A percentile compares a stretch with the other conserved stretches of the same genome.
These are phyloP conservation scores for Kluyveromyces sp. DNA, from an alignment of 1,139 yeast genomes.

Conservation along the genomic window DNA sequence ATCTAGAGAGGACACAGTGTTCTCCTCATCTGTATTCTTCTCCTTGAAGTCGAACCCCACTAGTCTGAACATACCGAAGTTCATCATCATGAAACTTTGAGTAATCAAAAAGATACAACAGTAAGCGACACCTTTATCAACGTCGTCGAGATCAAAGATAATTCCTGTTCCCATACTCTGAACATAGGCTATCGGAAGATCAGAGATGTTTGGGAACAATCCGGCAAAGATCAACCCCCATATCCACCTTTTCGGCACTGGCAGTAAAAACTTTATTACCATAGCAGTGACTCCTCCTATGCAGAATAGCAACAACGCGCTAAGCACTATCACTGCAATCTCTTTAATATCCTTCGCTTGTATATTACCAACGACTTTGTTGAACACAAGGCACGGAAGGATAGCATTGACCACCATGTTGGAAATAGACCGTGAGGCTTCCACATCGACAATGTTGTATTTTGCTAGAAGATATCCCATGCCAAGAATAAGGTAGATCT, in stretches of 20 bases:
- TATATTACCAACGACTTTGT: constrained; percentile 64
- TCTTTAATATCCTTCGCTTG: constrained; percentile 66
- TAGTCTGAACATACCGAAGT: constrained; percentile 64
- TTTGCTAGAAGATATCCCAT: constrained; percentile 65
- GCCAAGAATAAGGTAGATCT: constrained; percentile 69
- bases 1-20: neutral
- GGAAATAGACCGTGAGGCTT: constrained; percentile 68
- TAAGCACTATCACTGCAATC: constrained; percentile 64
- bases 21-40: constrained; percentile 14
- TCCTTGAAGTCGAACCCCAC: constrained; percentile 64
- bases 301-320: constrained; percentile 56
- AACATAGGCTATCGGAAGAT: constrained; percentile 82
- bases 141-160: constrained; percentile 48
- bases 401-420: constrained; percentile 65
- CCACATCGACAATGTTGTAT: constrained; percentile 60
- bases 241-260: constrained; percentile 64
- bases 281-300: constrained; percentile 39
- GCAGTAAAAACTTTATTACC: constrained; percentile 33
- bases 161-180: constrained; percentile 70
- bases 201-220: constrained; percentile 72
- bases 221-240: constrained; percentile 77
- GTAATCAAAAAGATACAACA: constrained; percentile 68
- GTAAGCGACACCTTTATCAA: constrained; percentile 74
- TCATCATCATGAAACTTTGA: constrained; percentile 63
- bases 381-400: constrained; percentile 72